Base-by-base conservation (phyloP, 2,329 filamentous ascomycete genomes). In the Orbilia brochopaga region DNA sequence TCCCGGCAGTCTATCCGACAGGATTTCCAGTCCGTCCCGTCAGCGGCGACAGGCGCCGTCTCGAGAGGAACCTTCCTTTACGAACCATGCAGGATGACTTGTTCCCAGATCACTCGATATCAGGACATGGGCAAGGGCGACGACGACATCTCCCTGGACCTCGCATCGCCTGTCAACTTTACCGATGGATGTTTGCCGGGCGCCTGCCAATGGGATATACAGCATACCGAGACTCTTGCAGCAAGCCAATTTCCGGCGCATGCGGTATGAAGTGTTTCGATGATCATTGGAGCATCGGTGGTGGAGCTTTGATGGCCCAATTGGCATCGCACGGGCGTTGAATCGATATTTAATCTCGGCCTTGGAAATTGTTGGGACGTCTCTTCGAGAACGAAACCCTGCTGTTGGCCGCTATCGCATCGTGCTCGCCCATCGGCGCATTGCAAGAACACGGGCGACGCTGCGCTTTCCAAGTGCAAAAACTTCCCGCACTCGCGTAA, bases 401-500 rank as follows among this genome's bases (percentile, higher is more conserved):
- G n/a, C n/a, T 11, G 8, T 21, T 10, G 17, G 21, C 8, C 19
- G 44, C 44, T 48, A 19, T 32, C 27, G 27, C 27, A 15, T 48
- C n/a, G 6, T 5, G 11, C 17, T 42, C 50, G 51, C 52, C 35
- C 42, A 64, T 64, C 40, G 53, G 27, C 48, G 59, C 56, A 53
- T 44, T 48, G 48, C 66, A 51, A 59, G 44, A 53, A 35, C 37
- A 62, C 60, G 57, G 21, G 52, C 35, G 23, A 48, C 53, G 42
- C 37, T 35, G 50, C 46, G 32, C n/a, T 35, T 15, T 15, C 40
- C 13, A 44, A 5, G 5, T 32, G 23, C 35, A 48, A 64, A 65
- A 72, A 72, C 67, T 65, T 72, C 67, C 67, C 67, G 67, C 67
- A 65, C 55, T 65, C 61, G 67, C 67, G 65, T 72, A 65, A 65